phyloP scores from a whole-genome alignment of 2,329 filamentous ascomycete species.

The Orbilia javanica region DNA sequence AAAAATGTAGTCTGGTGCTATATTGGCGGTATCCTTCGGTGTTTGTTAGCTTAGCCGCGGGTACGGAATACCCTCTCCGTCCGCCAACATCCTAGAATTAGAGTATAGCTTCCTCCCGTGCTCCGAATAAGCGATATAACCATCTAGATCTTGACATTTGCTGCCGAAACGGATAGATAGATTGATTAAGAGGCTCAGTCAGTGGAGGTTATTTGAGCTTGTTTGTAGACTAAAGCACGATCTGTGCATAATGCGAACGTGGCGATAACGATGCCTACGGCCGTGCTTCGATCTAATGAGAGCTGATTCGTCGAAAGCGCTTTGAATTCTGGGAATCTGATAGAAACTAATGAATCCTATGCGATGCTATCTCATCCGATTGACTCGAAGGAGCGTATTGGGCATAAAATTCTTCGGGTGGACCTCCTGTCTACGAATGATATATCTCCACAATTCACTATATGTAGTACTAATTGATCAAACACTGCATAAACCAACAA shows the following conservation, averaged over 20 bases:
- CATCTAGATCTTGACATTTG: constrained; percentile 1
- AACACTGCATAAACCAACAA: constrained; percentile 12
- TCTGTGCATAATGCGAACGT: background rate
- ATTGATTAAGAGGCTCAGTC: background rate
- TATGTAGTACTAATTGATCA: background rate
- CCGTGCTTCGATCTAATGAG: background rate
- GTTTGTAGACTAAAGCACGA: background rate
- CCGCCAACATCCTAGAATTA: constrained; percentile 14
- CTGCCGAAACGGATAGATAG: constrained; percentile 12
- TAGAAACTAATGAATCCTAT: constrained; percentile 4
- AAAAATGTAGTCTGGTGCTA: background rate
- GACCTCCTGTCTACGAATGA: background rate
- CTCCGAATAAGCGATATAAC: constrained; percentile 25
- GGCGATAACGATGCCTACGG: background rate
- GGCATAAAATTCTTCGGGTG: background rate
- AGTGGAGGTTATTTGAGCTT: constrained; percentile 5
- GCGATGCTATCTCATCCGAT: constrained; percentile 9
- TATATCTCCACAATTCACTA: background rate
- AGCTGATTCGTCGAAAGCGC: background rate
- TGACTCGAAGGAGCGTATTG: constrained; percentile 3
- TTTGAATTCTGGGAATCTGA: background rate
- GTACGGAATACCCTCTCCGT: constrained; percentile 43
- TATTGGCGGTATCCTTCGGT: background rate
- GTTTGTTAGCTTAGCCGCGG: constrained; percentile 25
- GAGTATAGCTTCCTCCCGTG: constrained; percentile 23